A percentile compares a stretch with the other conserved stretches of the same genome.
Conservation (phyloP, 106 monocot species). For the Allium fistulosum region DNA sequence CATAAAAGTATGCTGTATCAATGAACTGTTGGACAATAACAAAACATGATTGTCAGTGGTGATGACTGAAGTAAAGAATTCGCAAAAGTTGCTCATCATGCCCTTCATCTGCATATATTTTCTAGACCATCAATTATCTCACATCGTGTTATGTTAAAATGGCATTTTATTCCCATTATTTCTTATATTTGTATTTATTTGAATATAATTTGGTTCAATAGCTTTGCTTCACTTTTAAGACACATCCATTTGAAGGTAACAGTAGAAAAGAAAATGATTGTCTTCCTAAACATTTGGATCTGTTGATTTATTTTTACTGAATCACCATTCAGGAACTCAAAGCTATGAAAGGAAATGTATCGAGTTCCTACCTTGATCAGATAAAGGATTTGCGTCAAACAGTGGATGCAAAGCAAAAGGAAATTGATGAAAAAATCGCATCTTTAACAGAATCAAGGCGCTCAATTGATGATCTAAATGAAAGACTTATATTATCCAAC, state of each 20-base stretch:
- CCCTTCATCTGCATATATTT: too few relatives aligned
- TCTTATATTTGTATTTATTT: too few relatives aligned
- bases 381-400: slow-evolving; percentile 48
- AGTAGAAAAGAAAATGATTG: not conserved
- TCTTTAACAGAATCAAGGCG: slow-evolving; percentile 26
- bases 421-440: slow-evolving; percentile 35
- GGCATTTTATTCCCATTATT: too few relatives aligned
- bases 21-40: too few relatives aligned
- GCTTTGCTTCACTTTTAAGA: not conserved
- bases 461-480: slow-evolving; percentile 76
- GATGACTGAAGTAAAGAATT: too few relatives aligned
- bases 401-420: slow-evolving; percentile 53
- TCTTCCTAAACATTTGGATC: not conserved
- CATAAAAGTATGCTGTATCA: too few relatives aligned
- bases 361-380: slow-evolving; percentile 57
- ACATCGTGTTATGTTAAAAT: too few relatives aligned
- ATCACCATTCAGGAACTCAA: slow-evolving; percentile 52
- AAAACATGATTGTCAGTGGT: too few relatives aligned
- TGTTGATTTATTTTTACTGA: slow-evolving; percentile 1
- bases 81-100: too few relatives aligned
- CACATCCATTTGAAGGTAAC: not conserved
- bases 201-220: not conserved
- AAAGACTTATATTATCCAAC: slow-evolving; percentile 65
- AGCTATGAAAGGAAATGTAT: slow-evolving; percentile 59
- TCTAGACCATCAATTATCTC: too few relatives aligned